Evolutionary conservation across 2,329 filamentous ascomycete species (phyloP).

Genomic region (Sporothrix inflata): DNA sequence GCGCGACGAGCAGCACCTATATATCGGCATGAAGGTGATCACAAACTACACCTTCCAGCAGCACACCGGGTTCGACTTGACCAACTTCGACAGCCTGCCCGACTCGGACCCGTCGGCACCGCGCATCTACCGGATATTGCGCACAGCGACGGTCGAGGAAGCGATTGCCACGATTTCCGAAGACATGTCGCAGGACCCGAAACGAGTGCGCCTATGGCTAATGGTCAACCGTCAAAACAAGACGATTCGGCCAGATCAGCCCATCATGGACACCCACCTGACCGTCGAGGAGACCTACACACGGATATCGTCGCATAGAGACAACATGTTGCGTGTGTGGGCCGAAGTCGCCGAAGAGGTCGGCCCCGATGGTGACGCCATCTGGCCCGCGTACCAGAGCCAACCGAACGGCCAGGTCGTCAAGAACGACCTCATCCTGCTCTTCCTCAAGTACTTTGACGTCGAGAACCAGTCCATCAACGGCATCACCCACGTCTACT

Average conservation of each 20-base stretch:
- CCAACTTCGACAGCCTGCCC: conserved; percentile 64
- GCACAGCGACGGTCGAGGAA: conserved; percentile 74
- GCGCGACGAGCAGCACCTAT: conserved; percentile 90
- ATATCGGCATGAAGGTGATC: conserved; percentile 81
- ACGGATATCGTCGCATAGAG: conserved; percentile 59
- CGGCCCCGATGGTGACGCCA: conserved; percentile 66
- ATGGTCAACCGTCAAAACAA: conserved; percentile 99
- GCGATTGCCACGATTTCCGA: conserved; percentile 71
- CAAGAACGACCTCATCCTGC: conserved; percentile 69
- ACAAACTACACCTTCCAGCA: conserved; percentile 79
- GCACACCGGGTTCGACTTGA: conserved; percentile 84
- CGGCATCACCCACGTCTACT: conserved; percentile 83
- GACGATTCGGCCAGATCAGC: conserved; percentile 87
- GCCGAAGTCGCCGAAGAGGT: conserved; percentile 75
- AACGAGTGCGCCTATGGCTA: conserved; percentile 81
- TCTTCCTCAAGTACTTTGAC: conserved; percentile 94
- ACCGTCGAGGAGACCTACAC: conserved; percentile 72
- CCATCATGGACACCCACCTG: conserved; percentile 75
- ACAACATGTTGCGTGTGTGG: conserved; percentile 82
- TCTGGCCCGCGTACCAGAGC: conserved; percentile 69
- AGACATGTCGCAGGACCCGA: conserved; percentile 69
- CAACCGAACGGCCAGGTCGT: conserved; percentile 60
- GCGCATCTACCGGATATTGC: conserved; percentile 71
- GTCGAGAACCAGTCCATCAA: conserved; percentile 71
- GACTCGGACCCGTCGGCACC: conserved; percentile 68